These are phyloP conservation scores for Cytospora leucostoma DNA, from an alignment of 2,329 filamentous ascomycete genomes.

Conservation along the genomic window DNA sequence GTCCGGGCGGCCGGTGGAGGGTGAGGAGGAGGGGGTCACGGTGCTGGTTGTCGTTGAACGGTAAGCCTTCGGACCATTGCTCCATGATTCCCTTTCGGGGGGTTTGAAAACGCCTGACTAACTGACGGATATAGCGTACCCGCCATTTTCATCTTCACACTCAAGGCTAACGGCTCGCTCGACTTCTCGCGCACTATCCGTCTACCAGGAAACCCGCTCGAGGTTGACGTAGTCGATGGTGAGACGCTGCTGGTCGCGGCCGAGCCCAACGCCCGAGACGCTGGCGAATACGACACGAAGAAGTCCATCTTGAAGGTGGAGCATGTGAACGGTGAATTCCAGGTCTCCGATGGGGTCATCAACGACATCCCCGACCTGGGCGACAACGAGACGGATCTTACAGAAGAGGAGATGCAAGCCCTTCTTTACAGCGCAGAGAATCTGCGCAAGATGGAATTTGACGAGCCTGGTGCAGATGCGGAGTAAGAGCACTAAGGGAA, in stretches of 20 bases:
- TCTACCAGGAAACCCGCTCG: slow-evolving; percentile 67
- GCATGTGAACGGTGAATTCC: slow-evolving; percentile 26
- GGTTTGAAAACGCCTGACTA: slow-evolving; percentile 26
- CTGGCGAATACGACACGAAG: slow-evolving; percentile 28
- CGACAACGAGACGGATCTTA: slow-evolving; percentile 38
- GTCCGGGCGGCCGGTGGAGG: slow-evolving; percentile 23
- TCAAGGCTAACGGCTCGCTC: slow-evolving; percentile 51
- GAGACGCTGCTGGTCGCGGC: slow-evolving; percentile 42
- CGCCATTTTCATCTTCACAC: slow-evolving; percentile 66
- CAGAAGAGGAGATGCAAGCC: slow-evolving; percentile 42
- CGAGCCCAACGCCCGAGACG: slow-evolving; percentile 35
- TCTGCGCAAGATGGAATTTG: slow-evolving; percentile 48
- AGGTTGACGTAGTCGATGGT: slow-evolving; percentile 42
- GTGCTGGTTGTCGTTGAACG: slow-evolving; percentile 46
- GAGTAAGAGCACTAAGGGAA: slow-evolving; percentile 16
- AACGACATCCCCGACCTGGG: slow-evolving; percentile 31
- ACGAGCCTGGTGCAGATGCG: slow-evolving; percentile 32
- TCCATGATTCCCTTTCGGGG: too few species aligned
- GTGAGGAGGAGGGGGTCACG: slow-evolving; percentile 24
- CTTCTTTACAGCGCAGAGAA: slow-evolving; percentile 50
- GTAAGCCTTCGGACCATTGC: slow-evolving; percentile 40
- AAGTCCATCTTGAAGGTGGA: slow-evolving; percentile 20
- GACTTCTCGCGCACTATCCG: slow-evolving; percentile 51
- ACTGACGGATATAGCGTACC: slow-evolving; percentile 46
- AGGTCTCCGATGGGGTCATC: slow-evolving; percentile 25